These are phyloP conservation scores for Mitragyna speciosa DNA, from an alignment of 257 asterid genomes.

Conservation along the genomic window DNA sequence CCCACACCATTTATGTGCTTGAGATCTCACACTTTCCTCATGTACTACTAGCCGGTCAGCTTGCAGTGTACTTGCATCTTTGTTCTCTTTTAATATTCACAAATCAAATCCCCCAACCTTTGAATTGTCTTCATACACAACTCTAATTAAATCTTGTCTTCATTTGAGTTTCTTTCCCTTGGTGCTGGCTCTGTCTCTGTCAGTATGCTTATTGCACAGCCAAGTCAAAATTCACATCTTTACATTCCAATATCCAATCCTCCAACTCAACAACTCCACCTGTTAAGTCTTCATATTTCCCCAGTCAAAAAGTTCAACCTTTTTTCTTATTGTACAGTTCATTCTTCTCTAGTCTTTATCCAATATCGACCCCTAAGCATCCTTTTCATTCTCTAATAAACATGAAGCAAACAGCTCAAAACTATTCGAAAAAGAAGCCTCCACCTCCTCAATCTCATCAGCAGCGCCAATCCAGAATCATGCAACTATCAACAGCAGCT, in stretches of 20 bases:
- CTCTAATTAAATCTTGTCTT: not conserved
- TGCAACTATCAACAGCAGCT: slow-evolving; percentile 2
- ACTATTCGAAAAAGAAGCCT: not conserved
- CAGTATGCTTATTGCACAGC: not conserved
- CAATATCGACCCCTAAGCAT: too few species aligned
- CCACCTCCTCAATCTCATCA: not conserved
- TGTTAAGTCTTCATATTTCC: slow-evolving; percentile 26
- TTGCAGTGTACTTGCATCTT: not conserved
- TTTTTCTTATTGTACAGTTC: not conserved
- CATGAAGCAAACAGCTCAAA: not conserved
- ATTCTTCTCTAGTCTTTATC: not conserved
- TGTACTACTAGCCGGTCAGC: not conserved
- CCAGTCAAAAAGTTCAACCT: slow-evolving; percentile 38
- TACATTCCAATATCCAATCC: slow-evolving; percentile 17
- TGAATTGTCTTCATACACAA: too few species aligned
- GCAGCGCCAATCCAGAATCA: not conserved
- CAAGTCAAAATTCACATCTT: slow-evolving; percentile 6
- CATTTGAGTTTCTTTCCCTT: not conserved
- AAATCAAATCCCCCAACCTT: too few species aligned
- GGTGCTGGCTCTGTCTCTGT: not conserved
- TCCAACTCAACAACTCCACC: slow-evolving; percentile 5
- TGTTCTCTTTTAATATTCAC: not conserved
- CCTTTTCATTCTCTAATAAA: too few species aligned
- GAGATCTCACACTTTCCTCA: not conserved
- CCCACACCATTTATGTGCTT: slow-evolving; percentile 3